Conservation (phyloP, 768 basidiomycete species). For the Russula vinacea region DNA sequence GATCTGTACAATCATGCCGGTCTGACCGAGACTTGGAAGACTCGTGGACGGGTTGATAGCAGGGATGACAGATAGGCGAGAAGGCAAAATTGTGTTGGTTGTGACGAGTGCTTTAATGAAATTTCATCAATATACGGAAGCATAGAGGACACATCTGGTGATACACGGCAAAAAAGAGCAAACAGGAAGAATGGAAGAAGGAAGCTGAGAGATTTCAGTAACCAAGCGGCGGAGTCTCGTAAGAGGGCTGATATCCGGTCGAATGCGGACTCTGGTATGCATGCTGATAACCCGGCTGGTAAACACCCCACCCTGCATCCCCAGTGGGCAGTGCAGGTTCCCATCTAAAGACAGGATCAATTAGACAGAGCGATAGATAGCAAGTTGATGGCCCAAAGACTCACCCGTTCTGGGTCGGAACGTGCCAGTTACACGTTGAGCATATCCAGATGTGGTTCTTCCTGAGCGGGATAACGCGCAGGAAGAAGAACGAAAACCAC, state of each 20-base stretch:
- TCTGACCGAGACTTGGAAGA: background rate
- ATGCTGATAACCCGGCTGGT: slow-evolving; percentile 35
- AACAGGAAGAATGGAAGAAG: slow-evolving; percentile 20
- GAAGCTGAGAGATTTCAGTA: slow-evolving; percentile 3
- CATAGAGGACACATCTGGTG: background rate
- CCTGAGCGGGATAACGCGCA: slow-evolving; percentile 65
- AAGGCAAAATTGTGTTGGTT: background rate
- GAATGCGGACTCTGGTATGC: slow-evolving; percentile 42
- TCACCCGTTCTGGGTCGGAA: slow-evolving; percentile 51
- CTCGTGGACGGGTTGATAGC: background rate
- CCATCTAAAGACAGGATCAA: slow-evolving; percentile 26
- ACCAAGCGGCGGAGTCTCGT: slow-evolving; percentile 19
- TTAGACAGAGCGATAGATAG: background rate
- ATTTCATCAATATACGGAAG: slow-evolving; percentile 1
- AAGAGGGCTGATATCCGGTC: slow-evolving; percentile 34
- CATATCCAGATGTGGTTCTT: slow-evolving; percentile 67
- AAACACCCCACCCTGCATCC: slow-evolving; percentile 15
- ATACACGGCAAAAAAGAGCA: slow-evolving; percentile 5
- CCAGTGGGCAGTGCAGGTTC: slow-evolving; percentile 30
- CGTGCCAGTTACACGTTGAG: slow-evolving; percentile 64
- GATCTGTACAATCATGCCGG: no score
- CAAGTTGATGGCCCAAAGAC: slow-evolving; percentile 23
- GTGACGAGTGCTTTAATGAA: background rate
- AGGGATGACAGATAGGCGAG: background rate
- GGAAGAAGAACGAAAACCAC: slow-evolving; percentile 76